Evolutionary conservation across 2,329 filamentous ascomycete species (phyloP).

Genomic region (Juglanconis sp.): DNA sequence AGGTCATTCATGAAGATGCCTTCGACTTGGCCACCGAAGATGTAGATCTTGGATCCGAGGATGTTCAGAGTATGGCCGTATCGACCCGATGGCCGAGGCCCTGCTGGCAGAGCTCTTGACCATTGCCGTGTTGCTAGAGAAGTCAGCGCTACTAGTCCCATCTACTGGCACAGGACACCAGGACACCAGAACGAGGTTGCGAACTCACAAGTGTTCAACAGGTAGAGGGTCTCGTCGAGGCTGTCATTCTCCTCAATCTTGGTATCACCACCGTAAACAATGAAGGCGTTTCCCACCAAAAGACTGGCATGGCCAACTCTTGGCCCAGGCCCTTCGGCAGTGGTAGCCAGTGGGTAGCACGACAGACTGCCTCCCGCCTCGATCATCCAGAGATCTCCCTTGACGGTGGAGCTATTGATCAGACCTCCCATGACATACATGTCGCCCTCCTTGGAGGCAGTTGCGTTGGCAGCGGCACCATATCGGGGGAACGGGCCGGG

Average conservation of each 20-base stretch:
- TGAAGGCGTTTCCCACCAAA: slow-evolving; percentile 96
- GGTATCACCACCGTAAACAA: slow-evolving; percentile 97
- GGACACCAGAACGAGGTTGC: background rate
- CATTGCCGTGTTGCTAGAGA: slow-evolving; percentile 87
- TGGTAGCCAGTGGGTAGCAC: slow-evolving; percentile 88
- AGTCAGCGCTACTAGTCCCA: slow-evolving; percentile 7
- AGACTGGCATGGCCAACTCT: slow-evolving; percentile 92
- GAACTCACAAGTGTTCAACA: slow-evolving; percentile 91
- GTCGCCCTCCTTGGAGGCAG: slow-evolving; percentile 92
- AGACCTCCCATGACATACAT: slow-evolving; percentile 97
- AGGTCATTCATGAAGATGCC: slow-evolving; percentile 98
- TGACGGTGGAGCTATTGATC: slow-evolving; percentile 91
- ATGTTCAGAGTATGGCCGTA: slow-evolving; percentile 98
- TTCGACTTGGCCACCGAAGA: slow-evolving; percentile 96
- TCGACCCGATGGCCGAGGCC: slow-evolving; percentile 79
- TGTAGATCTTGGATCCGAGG: slow-evolving; percentile 91
- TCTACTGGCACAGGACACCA: background rate
- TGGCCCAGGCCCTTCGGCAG: slow-evolving; percentile 89
- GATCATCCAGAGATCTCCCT: slow-evolving; percentile 96
- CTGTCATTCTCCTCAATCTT: slow-evolving; percentile 92
- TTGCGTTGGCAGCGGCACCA: slow-evolving; percentile 90
- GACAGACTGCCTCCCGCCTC: slow-evolving; percentile 84
- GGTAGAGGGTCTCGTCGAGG: slow-evolving; percentile 90
- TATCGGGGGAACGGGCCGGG: slow-evolving; percentile 92
- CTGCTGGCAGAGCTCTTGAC: slow-evolving; percentile 88